A percentile compares a stretch with the other conserved stretches of the same genome.
These are phyloP conservation scores for Saitozyma podzolica DNA, from an alignment of 768 basidiomycete genomes.

Conservation along the genomic window DNA sequence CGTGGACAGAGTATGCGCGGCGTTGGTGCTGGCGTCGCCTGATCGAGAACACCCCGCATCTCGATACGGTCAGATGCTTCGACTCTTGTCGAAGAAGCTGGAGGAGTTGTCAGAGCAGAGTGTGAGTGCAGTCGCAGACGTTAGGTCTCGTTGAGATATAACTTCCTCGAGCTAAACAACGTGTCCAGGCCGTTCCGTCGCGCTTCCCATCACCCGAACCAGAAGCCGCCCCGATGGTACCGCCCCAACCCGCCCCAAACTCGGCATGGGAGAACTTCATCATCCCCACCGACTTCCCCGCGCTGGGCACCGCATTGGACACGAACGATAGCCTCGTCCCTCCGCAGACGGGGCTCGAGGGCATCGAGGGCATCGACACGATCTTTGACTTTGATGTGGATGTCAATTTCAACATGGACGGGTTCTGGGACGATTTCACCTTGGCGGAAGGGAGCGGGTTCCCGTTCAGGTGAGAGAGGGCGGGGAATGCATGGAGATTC, in stretches of 20 bases:
- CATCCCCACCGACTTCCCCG: too few species aligned
- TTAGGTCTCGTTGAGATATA: neutral
- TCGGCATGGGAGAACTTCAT: neutral
- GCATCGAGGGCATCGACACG: slow-evolving; percentile 8
- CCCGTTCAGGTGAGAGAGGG: slow-evolving; percentile 27
- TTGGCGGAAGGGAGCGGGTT: slow-evolving; percentile 36
- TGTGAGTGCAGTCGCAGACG: slow-evolving; percentile 14
- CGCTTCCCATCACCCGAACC: slow-evolving; percentile 20
- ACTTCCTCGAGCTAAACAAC: neutral
- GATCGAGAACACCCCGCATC: slow-evolving; percentile 46
- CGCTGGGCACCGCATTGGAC: too few species aligned
- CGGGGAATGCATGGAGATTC: too few species aligned
- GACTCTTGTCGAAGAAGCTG: slow-evolving; percentile 42
- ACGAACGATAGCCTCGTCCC: too few species aligned
- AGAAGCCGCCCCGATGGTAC: slow-evolving; percentile 4
- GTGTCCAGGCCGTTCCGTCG: slow-evolving; percentile 34
- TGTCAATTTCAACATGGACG: slow-evolving; percentile 41
- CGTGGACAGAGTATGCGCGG: slow-evolving; percentile 42
- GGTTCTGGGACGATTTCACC: slow-evolving; percentile 45
- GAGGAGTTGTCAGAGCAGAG: slow-evolving; percentile 41
- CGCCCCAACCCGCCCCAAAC: neutral
- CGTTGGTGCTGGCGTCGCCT: slow-evolving; percentile 35
- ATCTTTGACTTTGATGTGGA: slow-evolving; percentile 44
- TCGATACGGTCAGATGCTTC: slow-evolving; percentile 45
- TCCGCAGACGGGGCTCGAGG: neutral